Conservation (phyloP, 257 asterid species). For the Fraxinus cuspidata region DNA sequence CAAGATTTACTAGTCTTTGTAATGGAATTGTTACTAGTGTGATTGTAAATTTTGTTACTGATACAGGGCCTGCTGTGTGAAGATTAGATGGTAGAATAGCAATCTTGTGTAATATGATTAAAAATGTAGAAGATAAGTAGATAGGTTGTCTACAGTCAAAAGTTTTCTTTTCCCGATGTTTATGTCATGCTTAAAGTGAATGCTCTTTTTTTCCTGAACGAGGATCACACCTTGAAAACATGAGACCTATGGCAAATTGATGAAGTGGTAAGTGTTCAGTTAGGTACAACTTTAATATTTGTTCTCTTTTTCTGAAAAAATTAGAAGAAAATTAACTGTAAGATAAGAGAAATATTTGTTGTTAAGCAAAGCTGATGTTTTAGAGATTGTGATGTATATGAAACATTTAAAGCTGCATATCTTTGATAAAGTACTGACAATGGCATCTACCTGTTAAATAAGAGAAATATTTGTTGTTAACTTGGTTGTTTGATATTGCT, state of each 20-base stretch:
- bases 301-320: constrained; percentile 4
- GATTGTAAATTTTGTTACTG: not conserved
- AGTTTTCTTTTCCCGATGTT: constrained; percentile 12
- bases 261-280: constrained; percentile 9
- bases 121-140: constrained; percentile 4
- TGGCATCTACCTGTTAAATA: too few species aligned
- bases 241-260: not conserved
- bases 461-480: too few species aligned
- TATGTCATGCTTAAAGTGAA: constrained; percentile 3
- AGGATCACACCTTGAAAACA: too few species aligned
- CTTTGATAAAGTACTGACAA: not conserved
- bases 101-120: not conserved
- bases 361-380: not conserved
- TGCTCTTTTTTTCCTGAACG: not conserved
- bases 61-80: not conserved
- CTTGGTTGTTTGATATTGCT: constrained; percentile 3
- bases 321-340: not conserved
- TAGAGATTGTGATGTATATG: not conserved
- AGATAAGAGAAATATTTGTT: not conserved
- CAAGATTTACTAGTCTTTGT: not conserved
- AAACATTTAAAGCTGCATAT: constrained; percentile 1
- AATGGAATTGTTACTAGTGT: constrained; percentile 1
- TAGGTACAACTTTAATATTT: constrained; percentile 9
- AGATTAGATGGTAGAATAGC: constrained; percentile 1
- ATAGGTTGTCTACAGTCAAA: not conserved